Conservation (phyloP, 257 asterid species). For the Nicotiana undulata region DNA sequence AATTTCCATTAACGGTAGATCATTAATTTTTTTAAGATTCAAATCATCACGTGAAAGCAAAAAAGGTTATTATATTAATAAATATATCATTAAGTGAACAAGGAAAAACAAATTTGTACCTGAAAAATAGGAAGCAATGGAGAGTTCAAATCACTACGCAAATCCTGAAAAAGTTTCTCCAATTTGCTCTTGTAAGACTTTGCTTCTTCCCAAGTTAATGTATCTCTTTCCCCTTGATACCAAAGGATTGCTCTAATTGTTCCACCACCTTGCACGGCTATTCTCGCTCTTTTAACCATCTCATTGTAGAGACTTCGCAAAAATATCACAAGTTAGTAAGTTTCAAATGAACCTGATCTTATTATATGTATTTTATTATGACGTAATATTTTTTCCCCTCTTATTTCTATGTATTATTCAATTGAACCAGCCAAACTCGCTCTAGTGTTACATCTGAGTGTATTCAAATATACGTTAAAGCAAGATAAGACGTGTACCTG, state of each 20-base stretch:
- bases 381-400: too few relatives aligned
- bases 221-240: conserved; percentile 7
- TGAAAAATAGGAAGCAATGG: neutral
- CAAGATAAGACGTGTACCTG: neutral
- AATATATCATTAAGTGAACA: neutral
- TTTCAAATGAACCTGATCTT: neutral
- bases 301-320: neutral
- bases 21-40: neutral
- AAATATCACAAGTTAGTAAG: neutral
- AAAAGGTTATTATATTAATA: neutral
- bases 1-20: too few relatives aligned
- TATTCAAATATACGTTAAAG: neutral
- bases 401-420: too few relatives aligned
- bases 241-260: conserved; percentile 5
- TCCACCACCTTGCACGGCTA: neutral
- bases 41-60: neutral
- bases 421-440: too few relatives aligned
- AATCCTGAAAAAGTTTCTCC: neutral
- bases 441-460: too few relatives aligned
- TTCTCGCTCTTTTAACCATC: neutral
- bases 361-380: too few relatives aligned
- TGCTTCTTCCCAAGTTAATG: neutral
- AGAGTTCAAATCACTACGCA: neutral
- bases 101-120: neutral
- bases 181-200: neutral